Evolutionary conservation across 2,329 filamentous ascomycete species (phyloP), one percentile per base, ranked within the genome.

Genomic region (Diaporthe capsici): DNA sequence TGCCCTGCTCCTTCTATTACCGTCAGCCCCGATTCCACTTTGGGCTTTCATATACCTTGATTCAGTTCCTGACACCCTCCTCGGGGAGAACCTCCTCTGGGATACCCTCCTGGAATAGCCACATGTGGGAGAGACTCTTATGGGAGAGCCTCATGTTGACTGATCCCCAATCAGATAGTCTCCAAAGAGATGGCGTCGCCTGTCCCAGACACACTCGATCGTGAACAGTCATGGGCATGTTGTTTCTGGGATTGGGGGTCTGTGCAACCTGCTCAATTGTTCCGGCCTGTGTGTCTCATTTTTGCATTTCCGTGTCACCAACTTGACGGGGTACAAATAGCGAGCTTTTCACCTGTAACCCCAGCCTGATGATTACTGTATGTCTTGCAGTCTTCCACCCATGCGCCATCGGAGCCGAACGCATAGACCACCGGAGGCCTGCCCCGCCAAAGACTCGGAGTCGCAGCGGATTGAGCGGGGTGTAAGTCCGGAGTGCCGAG

Each of bases 381-480:
- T 55, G 65, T 37, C 15, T 20, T 6, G 13, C 22, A 22, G 28
- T 17, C 34, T 28, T 42, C 7, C 17, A 28, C 15, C 8, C 9
- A 55, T n/a, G 25, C 22, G 9, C 17, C 12, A 37, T 37, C 47
- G 34, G 47, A 28, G 22, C 34, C 34, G 7, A 25, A 70, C n/a
- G 22, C 34, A 22, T 39, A 6, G 58, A 28, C 22, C 34, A 39
- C 22, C 58, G 65, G 65, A 25, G n/a, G 34, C 42, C 47, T 49
- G 65, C 65, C 65, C 49, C 34, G 51, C 34, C 49, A 28, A 68
- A 68, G 42, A 55, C 65, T 55, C 34, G 65, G 49, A 53, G 12
- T 28, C 34, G 65, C 34, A 37, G 34, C 65, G 49, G 65, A 25
- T 34, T 25, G n/a, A 55, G 49, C 42, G 49, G 65, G 65, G 6